Evolutionary conservation across 257 asterid species (phyloP).

Genomic region (Prunella vulgaris): DNA sequence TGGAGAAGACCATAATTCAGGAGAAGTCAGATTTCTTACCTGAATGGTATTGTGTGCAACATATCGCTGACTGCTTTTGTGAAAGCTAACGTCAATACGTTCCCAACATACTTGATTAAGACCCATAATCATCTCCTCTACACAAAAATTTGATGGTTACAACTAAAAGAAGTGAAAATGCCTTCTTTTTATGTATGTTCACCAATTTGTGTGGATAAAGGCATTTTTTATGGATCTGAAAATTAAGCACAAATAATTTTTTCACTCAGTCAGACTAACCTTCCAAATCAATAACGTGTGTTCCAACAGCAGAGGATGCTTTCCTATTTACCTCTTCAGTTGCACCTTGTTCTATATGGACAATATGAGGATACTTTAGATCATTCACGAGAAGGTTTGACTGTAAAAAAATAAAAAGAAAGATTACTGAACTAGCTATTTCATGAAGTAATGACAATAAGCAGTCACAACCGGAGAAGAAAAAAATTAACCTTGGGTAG

Average conservation of each 20-base stretch:
- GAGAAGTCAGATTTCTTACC: slow-evolving; percentile 31
- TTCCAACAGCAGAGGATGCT: slow-evolving; percentile 43
- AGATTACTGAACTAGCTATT: slow-evolving; percentile 15
- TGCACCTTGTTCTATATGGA: slow-evolving; percentile 54
- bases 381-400: slow-evolving; percentile 55
- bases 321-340: slow-evolving; percentile 28
- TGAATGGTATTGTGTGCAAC: slow-evolving; percentile 86
- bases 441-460: background rate
- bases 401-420: slow-evolving; percentile 36
- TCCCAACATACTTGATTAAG: slow-evolving; percentile 88
- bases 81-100: slow-evolving; percentile 88
- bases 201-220: background rate
- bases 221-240: background rate
- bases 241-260: background rate
- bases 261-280: slow-evolving; percentile 32
- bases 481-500: slow-evolving; percentile 60
- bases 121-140: slow-evolving; percentile 92
- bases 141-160: slow-evolving; percentile 16
- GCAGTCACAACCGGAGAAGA: background rate
- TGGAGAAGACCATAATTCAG: background rate
- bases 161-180: background rate
- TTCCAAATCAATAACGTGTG: slow-evolving; percentile 67
- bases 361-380: slow-evolving; percentile 78
- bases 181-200: background rate
- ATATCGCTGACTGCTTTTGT: slow-evolving; percentile 71